phyloP scores from a whole-genome alignment of 768 basidiomycete genomes.

The Leccinum longicurvipes region DNA sequence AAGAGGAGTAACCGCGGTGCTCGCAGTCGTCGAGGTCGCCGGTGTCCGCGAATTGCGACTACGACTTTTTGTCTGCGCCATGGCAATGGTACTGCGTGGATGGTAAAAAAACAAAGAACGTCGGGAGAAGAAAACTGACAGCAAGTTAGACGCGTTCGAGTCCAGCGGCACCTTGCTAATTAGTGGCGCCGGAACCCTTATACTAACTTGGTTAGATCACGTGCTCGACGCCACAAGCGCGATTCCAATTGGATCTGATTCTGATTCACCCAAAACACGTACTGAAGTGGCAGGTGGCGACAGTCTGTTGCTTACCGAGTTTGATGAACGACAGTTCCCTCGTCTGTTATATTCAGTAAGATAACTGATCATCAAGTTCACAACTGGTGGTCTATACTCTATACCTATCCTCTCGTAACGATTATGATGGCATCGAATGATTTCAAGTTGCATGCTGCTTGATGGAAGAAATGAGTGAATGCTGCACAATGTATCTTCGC shows the following conservation, averaged over 20 bases:
- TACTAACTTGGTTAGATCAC: slow-evolving; percentile 14
- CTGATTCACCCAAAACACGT: no score
- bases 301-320: neutral
- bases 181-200: slow-evolving; percentile 22
- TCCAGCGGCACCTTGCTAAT: slow-evolving; percentile 15
- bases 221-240: slow-evolving; percentile 32
- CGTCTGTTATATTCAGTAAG: neutral
- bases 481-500: neutral
- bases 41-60: slow-evolving; percentile 17
- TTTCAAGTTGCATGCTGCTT: neutral
- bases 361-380: neutral
- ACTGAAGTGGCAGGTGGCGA: neutral
- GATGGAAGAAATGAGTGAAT: neutral
- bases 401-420: no score
- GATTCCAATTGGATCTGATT: no score
- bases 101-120: slow-evolving; percentile 12
- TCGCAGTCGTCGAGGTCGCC: slow-evolving; percentile 30
- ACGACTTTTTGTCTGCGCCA: slow-evolving; percentile 23
- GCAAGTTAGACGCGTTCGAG: slow-evolving; percentile 12
- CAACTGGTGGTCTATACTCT: no score
- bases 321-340: neutral
- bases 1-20: slow-evolving; percentile 47
- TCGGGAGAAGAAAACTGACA: slow-evolving; percentile 15
- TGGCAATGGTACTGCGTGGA: slow-evolving; percentile 4
- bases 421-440: neutral